Evolutionary conservation across 768 basidiomycete genomes (phyloP).

Genomic region (Kwoniella heveanensis): DNA sequence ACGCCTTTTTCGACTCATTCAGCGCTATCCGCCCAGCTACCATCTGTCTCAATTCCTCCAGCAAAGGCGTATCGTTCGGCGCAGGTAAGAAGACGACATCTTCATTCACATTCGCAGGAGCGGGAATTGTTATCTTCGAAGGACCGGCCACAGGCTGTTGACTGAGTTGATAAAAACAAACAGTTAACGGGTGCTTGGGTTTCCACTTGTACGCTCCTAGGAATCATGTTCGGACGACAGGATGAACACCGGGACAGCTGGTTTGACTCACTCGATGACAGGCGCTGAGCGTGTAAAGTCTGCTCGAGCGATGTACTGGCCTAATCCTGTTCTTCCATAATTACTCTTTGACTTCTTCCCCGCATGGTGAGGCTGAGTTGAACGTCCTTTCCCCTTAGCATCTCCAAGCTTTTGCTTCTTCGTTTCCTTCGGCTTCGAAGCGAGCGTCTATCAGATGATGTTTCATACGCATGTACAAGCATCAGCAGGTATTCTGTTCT

Average conservation of each 20-base stretch:
- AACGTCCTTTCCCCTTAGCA: not conserved
- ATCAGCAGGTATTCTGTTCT: too few relatives aligned
- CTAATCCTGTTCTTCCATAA: not conserved
- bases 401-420: conserved; percentile 11
- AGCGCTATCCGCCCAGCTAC: conserved; percentile 46
- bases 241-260: not conserved
- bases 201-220: too few relatives aligned
- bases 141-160: conserved; percentile 14
- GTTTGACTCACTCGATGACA: not conserved
- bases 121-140: conserved; percentile 15
- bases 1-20: conserved; percentile 52
- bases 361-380: not conserved
- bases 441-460: too few relatives aligned
- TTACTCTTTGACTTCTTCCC: conserved; percentile 1
- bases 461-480: too few relatives aligned
- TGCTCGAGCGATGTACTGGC: conserved; percentile 3
- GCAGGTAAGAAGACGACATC: conserved; percentile 36
- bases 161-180: not conserved
- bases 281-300: not conserved
- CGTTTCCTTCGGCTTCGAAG: not conserved
- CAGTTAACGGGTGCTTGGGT: not conserved
- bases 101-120: conserved; percentile 25
- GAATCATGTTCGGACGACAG: too few relatives aligned
- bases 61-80: conserved; percentile 34
- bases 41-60: conserved; percentile 52